Evolutionary conservation across 2,329 filamentous ascomycete species (phyloP).

Genomic region (Hymenoscyphus linearis): DNA sequence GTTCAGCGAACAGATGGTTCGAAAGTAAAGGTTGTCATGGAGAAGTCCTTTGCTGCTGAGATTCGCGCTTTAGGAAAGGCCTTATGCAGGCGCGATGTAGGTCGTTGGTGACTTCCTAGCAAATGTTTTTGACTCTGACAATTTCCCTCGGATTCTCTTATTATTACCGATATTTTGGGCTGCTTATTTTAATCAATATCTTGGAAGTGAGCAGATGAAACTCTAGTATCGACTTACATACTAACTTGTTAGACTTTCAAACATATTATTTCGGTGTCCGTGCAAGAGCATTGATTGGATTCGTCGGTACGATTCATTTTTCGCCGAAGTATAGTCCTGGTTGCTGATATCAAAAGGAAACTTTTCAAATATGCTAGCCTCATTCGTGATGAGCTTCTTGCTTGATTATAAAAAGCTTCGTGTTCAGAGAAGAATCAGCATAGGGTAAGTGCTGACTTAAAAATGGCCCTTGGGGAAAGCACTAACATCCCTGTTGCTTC

Average conservation of each 20-base stretch:
- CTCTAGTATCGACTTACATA: neutral
- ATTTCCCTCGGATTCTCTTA: constrained; percentile 31
- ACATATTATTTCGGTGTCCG: constrained; percentile 41
- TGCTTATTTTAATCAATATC: constrained; percentile 35
- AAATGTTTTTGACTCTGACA: neutral
- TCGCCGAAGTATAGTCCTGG: neutral
- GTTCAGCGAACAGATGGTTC: constrained; percentile 60
- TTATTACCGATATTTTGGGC: constrained; percentile 35
- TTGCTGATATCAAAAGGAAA: constrained; percentile 20
- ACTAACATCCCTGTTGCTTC: constrained; percentile 25
- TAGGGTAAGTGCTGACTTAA: constrained; percentile 25
- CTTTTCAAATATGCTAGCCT: constrained; percentile 38
- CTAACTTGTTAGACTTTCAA: constrained; percentile 26
- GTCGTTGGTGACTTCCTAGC: neutral
- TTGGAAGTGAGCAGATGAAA: constrained; percentile 32
- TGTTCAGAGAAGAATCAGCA: constrained; percentile 30
- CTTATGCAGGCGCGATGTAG: constrained; percentile 34
- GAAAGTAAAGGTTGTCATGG: constrained; percentile 46
- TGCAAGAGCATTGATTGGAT: constrained; percentile 39
- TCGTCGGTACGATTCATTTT: constrained; percentile 29
- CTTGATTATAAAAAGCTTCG: constrained; percentile 39
- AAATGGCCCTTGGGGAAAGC: neutral
- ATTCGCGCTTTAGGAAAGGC: constrained; percentile 31
- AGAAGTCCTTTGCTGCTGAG: constrained; percentile 52
- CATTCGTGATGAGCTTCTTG: constrained; percentile 39